Conservation (phyloP, 345 rosid genomes). For the Gossypium turneri region DNA sequence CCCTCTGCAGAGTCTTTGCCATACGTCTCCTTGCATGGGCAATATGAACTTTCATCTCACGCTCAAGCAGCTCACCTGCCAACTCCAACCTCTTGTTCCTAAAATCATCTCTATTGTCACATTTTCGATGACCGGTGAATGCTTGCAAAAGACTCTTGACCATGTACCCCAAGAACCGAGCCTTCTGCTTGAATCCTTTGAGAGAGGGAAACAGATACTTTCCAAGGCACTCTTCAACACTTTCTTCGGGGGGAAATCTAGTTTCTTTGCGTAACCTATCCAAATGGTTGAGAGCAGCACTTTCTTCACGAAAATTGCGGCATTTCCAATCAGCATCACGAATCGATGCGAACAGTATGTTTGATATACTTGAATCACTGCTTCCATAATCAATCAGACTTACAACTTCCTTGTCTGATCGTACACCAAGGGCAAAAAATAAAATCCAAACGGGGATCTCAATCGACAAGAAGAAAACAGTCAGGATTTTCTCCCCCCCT, state of each 20-base stretch:
- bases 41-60: slow-evolving; percentile 76
- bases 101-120: slow-evolving; percentile 79
- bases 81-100: slow-evolving; percentile 84
- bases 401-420: slow-evolving; percentile 65
- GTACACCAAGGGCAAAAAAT: slow-evolving; percentile 78
- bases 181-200: slow-evolving; percentile 53
- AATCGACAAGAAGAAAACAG: slow-evolving; percentile 66
- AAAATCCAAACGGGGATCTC: slow-evolving; percentile 79
- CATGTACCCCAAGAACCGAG: slow-evolving; percentile 87
- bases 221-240: slow-evolving; percentile 51
- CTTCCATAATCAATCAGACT: slow-evolving; percentile 53
- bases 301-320: slow-evolving; percentile 44
- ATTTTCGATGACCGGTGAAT: slow-evolving; percentile 61
- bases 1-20: slow-evolving; percentile 68
- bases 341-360: slow-evolving; percentile 60
- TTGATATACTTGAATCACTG: slow-evolving; percentile 49
- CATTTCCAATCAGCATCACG: slow-evolving; percentile 62
- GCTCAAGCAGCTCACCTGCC: slow-evolving; percentile 81
- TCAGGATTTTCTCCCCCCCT: slow-evolving; percentile 64
- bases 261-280: slow-evolving; percentile 40
- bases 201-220: slow-evolving; percentile 66
- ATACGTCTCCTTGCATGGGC: slow-evolving; percentile 67
- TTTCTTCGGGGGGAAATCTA: slow-evolving; percentile 70
- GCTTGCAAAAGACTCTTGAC: slow-evolving; percentile 76
- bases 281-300: slow-evolving; percentile 38